phyloP scores from a whole-genome alignment of 257 asterid species.

The Cynanchum wilfordii region DNA sequence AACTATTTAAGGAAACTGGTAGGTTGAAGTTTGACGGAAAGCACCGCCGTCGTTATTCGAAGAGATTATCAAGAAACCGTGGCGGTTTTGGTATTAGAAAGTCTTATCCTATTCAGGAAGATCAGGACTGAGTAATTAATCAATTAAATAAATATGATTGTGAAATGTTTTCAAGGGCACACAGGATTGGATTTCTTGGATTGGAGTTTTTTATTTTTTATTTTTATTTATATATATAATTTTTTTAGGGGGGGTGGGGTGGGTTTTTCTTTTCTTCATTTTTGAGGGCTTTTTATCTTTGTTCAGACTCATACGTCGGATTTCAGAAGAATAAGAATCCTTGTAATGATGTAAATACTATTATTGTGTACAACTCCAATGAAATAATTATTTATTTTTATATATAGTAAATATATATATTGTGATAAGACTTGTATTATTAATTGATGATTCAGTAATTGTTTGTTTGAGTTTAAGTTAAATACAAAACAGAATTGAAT shows the following conservation, averaged over 20 bases:
- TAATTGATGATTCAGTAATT: no score
- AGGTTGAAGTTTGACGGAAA: slow-evolving; percentile 45
- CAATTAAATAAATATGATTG: background rate
- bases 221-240: background rate
- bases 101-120: slow-evolving; percentile 35
- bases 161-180: background rate
- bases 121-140: slow-evolving; percentile 21
- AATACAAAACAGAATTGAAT: no score
- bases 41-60: slow-evolving; percentile 35
- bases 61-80: slow-evolving; percentile 32
- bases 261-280: background rate
- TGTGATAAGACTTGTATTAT: no score
- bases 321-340: background rate
- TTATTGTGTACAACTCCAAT: background rate
- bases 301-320: background rate
- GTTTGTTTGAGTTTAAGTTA: no score
- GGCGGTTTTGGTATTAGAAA: slow-evolving; percentile 29
- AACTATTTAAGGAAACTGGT: slow-evolving; percentile 57
- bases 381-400: background rate
- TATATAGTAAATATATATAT: no score
- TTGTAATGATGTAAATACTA: background rate
- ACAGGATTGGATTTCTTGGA: background rate
- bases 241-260: background rate
- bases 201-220: slow-evolving; percentile 1
- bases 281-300: background rate